These are phyloP conservation scores for Microcyclospora pomicola DNA, from an alignment of 2,329 filamentous ascomycete genomes.

Conservation along the genomic window DNA sequence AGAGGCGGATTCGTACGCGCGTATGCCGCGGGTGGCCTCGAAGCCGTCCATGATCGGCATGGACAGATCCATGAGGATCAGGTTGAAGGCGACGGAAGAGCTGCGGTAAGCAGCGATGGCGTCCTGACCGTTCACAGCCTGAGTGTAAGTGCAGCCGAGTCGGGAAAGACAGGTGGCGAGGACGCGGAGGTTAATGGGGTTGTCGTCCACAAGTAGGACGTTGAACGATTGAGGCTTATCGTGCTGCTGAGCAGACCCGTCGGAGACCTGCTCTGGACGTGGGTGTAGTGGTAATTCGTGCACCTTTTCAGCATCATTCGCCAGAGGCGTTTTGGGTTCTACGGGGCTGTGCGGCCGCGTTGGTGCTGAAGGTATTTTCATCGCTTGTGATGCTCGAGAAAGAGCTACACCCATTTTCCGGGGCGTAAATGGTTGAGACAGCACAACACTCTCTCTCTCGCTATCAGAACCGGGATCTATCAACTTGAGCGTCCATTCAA, in stretches of 20 bases:
- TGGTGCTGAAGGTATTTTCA: neutral
- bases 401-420: no score
- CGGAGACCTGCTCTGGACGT: neutral
- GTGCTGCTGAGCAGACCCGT: neutral
- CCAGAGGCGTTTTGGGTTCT: neutral
- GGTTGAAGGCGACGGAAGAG: slow-evolving; percentile 4
- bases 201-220: slow-evolving; percentile 22
- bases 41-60: slow-evolving; percentile 17
- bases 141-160: slow-evolving; percentile 21
- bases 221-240: neutral
- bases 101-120: slow-evolving; percentile 29
- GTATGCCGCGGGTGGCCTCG: slow-evolving; percentile 11
- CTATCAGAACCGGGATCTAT: no score
- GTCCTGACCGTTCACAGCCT: slow-evolving; percentile 33
- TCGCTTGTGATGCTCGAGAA: neutral
- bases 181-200: slow-evolving; percentile 19
- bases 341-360: neutral
- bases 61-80: slow-evolving; percentile 32
- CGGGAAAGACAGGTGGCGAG: slow-evolving; percentile 8
- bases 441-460: no score
- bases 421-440: no score
- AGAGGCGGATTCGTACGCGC: slow-evolving; percentile 5
- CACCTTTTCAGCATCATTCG: neutral
- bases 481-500: no score
- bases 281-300: neutral